These are phyloP conservation scores for Orobanche coerulescens DNA, from an alignment of 257 asterid species.

Conservation along the genomic window DNA sequence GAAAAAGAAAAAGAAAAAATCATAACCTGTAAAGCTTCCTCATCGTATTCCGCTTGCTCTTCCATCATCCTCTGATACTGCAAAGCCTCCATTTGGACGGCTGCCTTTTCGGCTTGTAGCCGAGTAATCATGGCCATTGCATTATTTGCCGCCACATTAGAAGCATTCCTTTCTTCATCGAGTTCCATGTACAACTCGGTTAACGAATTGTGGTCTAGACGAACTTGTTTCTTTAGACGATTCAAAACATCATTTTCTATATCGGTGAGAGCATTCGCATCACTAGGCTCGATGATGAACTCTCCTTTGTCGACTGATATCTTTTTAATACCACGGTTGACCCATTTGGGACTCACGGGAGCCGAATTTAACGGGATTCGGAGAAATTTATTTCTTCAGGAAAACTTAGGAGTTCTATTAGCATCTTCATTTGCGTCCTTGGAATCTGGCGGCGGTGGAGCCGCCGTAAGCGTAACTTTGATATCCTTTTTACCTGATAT, in stretches of 20 bases:
- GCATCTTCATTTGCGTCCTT: constrained; percentile 42
- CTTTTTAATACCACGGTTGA: constrained; percentile 30
- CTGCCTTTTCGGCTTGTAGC: constrained; percentile 87
- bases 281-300: constrained; percentile 29
- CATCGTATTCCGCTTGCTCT: constrained; percentile 85
- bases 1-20: neutral
- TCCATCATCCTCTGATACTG: constrained; percentile 99
- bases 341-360: constrained; percentile 71
- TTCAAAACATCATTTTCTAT: constrained; percentile 33
- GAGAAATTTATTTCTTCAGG: constrained; percentile 48
- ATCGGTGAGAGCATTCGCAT: constrained; percentile 30
- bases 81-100: constrained; percentile 95
- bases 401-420: constrained; percentile 40
- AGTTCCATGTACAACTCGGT: constrained; percentile 72
- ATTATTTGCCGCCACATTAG: constrained; percentile 92
- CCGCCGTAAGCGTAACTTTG: constrained; percentile 31
- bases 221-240: constrained; percentile 50
- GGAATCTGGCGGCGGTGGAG: constrained; percentile 35
- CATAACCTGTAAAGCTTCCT: constrained; percentile 56
- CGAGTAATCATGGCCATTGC: constrained; percentile 99
- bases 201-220: constrained; percentile 58
- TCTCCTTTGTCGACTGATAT: constrained; percentile 33
- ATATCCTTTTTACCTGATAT: constrained; percentile 38
- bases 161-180: constrained; percentile 90
- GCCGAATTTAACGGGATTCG: constrained; percentile 62